phyloP scores from a whole-genome alignment of 169 alveolate species.

The Plasmodium ovale region DNA sequence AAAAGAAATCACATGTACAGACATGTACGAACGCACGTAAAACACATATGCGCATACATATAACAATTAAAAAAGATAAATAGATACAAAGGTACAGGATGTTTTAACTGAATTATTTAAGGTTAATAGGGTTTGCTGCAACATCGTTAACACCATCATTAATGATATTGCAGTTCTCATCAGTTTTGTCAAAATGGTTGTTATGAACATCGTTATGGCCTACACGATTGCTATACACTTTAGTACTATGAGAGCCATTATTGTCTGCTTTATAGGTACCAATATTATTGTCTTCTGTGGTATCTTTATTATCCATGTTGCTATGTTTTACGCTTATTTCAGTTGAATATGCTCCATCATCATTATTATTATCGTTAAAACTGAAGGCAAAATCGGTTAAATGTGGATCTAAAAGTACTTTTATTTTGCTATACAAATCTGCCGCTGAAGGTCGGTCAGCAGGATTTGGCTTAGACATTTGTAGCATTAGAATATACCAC shows the following conservation, averaged over 20 bases:
- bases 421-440: conserved; percentile 82
- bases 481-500: conserved; percentile 87
- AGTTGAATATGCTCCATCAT: conserved; percentile 1
- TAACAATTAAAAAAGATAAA: conserved; percentile 24
- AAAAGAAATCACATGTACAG: background rate
- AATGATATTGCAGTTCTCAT: background rate
- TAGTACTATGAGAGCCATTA: background rate
- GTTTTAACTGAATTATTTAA: background rate
- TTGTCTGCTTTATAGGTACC: background rate
- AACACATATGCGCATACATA: background rate
- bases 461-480: conserved; percentile 90
- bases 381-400: conserved; percentile 70
- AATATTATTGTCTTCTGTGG: background rate
- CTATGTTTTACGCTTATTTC: background rate
- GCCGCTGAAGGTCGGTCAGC: conserved; percentile 91
- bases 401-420: conserved; percentile 77
- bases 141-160: background rate
- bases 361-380: conserved; percentile 53
- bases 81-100: background rate
- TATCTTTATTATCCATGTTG: background rate
- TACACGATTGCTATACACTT: conserved; percentile 1
- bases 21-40: background rate
- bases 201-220: background rate
- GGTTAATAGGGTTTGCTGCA: background rate
- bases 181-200: background rate